Conservation (phyloP, 2,329 filamentous ascomycete species). For the Trichocomaceae sp. region DNA sequence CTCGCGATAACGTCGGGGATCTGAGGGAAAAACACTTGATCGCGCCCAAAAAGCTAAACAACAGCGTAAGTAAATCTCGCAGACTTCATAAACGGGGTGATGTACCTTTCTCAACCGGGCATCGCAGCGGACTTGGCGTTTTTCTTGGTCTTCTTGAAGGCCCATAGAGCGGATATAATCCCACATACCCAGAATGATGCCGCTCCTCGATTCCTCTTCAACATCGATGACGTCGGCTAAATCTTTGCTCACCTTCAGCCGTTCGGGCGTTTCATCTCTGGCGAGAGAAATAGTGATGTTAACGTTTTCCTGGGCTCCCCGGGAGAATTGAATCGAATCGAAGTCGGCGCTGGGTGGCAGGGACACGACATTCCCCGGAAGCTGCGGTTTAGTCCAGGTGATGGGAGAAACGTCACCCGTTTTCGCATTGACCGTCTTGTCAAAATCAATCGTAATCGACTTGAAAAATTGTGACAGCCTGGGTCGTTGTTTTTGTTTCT, state of each 20-base stretch:
- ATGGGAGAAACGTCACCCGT: conserved; percentile 47
- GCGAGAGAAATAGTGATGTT: conserved; percentile 85
- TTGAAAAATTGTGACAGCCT: conserved; percentile 48
- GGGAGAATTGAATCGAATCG: conserved; percentile 84
- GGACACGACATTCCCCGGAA: conserved; percentile 44
- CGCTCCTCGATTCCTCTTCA: conserved; percentile 76
- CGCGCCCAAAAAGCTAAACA: conserved; percentile 62
- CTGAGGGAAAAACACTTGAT: conserved; percentile 77
- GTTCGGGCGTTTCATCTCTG: conserved; percentile 77
- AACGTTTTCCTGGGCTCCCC: conserved; percentile 83
- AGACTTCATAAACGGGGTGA: not conserved
- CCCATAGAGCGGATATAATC: conserved; percentile 84
- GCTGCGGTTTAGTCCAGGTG: conserved; percentile 79
- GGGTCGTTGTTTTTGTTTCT: conserved; percentile 27
- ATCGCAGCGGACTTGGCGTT: conserved; percentile 86
- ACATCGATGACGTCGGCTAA: conserved; percentile 81
- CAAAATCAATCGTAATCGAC: conserved; percentile 47
- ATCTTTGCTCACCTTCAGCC: conserved; percentile 70
- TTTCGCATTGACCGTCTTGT: conserved; percentile 35
- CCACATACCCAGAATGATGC: conserved; percentile 87
- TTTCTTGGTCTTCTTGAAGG: conserved; percentile 90
- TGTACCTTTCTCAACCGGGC: conserved; percentile 67
- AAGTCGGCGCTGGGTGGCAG: conserved; percentile 68
- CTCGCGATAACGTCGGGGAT: conserved; percentile 72
- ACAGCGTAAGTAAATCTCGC: not conserved